Conservation (phyloP, 106 monocot species). For the Platanthera guangdongensis region DNA sequence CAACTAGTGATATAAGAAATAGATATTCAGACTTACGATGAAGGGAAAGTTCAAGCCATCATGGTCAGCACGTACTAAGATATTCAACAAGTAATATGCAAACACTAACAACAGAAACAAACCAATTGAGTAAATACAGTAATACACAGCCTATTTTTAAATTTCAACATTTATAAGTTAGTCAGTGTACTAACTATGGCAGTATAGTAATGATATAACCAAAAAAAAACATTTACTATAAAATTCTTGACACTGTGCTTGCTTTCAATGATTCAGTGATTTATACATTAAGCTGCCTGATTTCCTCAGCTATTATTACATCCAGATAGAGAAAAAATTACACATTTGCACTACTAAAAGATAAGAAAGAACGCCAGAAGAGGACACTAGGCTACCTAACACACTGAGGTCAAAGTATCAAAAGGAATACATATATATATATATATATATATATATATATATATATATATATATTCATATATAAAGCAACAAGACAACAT, state of each 20-base stretch:
- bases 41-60: neutral
- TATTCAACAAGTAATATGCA: neutral
- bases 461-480: neutral
- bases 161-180: neutral
- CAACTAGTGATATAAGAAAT: neutral
- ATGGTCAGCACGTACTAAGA: neutral
- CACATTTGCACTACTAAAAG: neutral
- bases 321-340: neutral
- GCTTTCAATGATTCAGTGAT: neutral
- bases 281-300: neutral
- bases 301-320: neutral
- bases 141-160: neutral
- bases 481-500: neutral
- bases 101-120: neutral
- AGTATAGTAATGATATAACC: neutral
- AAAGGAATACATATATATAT: neutral
- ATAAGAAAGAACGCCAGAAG: neutral
- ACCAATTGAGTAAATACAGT: neutral
- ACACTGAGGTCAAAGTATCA: neutral
- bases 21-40: neutral
- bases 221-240: neutral
- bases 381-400: neutral
- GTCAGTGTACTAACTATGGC: neutral
- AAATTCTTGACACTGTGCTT: neutral
- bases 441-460: no score